Conservation (phyloP, 176 grass and related monocot species). For the Musa troglodytarum region DNA sequence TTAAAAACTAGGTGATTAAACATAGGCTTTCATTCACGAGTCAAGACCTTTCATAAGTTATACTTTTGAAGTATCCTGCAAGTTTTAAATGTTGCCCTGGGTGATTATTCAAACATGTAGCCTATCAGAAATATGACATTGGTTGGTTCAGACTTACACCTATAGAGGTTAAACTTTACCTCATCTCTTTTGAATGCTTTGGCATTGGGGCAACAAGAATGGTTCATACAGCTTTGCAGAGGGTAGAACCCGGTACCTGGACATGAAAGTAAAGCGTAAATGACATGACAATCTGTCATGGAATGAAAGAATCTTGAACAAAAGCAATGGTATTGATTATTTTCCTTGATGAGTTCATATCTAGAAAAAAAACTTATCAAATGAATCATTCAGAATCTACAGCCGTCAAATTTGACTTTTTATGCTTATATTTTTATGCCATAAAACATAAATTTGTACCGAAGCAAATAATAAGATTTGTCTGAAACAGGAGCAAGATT, state of each 20-base stretch:
- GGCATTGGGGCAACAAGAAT: constrained; percentile 88
- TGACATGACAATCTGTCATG: neutral
- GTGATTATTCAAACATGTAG: neutral
- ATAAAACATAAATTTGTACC: too few relatives aligned
- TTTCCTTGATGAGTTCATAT: neutral
- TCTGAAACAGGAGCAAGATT: too few relatives aligned
- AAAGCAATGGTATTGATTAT: neutral
- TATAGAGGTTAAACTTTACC: constrained; percentile 19
- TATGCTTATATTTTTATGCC: too few relatives aligned
- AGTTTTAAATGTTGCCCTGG: neutral
- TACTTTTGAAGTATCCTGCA: neutral
- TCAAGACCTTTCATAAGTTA: neutral
- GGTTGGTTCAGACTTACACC: neutral
- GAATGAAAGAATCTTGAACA: neutral
- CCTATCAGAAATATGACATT: neutral
- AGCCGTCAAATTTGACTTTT: too few relatives aligned
- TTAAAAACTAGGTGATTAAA: too few relatives aligned
- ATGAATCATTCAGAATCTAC: too few relatives aligned
- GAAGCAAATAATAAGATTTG: too few relatives aligned
- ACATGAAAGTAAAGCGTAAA: neutral
- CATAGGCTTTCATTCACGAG: neutral
- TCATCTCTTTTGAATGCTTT: constrained; percentile 96
- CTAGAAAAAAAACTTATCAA: neutral
- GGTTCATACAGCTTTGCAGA: constrained; percentile 98
- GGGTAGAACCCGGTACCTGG: constrained; percentile 89